Evolutionary conservation across 768 basidiomycete genomes (phyloP), one percentile per base, ranked within the genome.

Genomic region (Tylopilus sp.): DNA sequence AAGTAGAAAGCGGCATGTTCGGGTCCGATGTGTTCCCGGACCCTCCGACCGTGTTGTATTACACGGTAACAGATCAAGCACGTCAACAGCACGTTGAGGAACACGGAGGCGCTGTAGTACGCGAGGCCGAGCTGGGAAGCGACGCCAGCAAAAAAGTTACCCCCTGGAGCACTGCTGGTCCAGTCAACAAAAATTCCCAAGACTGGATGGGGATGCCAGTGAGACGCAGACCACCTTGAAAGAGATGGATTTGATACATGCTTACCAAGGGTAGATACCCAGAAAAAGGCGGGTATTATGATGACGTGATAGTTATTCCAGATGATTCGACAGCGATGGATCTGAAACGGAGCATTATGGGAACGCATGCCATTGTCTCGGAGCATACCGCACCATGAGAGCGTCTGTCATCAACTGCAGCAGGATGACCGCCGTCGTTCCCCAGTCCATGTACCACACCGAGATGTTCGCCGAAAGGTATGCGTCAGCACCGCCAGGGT

Each of bases 311-410:
- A 22, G 33, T 28, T 57, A 26, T 61, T 36, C 69, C 70, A 75
- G 28, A 76, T 50, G 22, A 73, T 53, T 35, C 55, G 68, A 57
- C 71, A 73, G 23, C 73, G 75, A 49, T 73, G 65, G 17, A 76
- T 63, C 75, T 76, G 43, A 18, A 31, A 52, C 6, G 23, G 36
- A 44, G 10, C 30, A n/a, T 35, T 7, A n/a, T 64, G 22, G 58
- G 22, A 20, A 44, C 3, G 8, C 12, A 10, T 31, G 12, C 13
- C 9, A 9, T 43, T 10, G n/a, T 21, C 17, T 5, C 41, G 6
- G 2, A 11, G 3, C n/a, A 18, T 22, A 28, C 26, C 45, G n/a
- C 41, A 62, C 61, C 61, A 64, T 64, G 17, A 62, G 56, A 3
- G 54, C 75, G 25, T 74, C 71, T 3, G 67, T 66, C 52, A 74